Conservation (phyloP, 164 flowering plant genomes). For the Litsea cubeba region DNA sequence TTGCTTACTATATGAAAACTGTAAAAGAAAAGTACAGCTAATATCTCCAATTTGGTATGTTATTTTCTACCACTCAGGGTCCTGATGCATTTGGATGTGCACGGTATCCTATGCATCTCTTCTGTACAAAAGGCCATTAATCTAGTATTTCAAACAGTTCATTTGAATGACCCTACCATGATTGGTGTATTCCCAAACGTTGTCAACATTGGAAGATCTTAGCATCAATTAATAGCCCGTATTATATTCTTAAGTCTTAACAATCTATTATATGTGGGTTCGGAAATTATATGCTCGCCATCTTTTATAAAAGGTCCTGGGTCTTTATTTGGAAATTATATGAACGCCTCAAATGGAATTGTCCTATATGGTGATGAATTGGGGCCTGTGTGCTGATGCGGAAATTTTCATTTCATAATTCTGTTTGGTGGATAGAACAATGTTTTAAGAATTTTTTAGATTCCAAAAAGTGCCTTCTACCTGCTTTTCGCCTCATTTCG, state of each 20-base stretch:
- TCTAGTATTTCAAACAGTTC: neutral
- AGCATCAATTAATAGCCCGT: neutral
- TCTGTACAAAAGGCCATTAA: neutral
- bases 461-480: too few species aligned
- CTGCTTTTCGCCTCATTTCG: too few species aligned
- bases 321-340: too few species aligned
- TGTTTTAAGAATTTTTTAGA: too few species aligned
- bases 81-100: neutral
- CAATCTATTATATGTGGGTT: neutral
- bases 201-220: neutral
- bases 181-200: neutral
- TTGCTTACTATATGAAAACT: neutral
- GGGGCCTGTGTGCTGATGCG: too few species aligned
- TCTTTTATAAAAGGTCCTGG: too few species aligned
- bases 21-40: neutral
- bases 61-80: neutral
- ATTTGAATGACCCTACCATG: neutral
- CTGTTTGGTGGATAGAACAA: too few species aligned
- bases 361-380: too few species aligned
- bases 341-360: too few species aligned
- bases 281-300: too few species aligned
- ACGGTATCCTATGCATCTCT: neutral
- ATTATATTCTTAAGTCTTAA: neutral
- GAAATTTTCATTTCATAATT: too few species aligned
- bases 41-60: neutral